Conservation (phyloP, 1,139 yeast genomes). For the Torulaspora globosa region DNA sequence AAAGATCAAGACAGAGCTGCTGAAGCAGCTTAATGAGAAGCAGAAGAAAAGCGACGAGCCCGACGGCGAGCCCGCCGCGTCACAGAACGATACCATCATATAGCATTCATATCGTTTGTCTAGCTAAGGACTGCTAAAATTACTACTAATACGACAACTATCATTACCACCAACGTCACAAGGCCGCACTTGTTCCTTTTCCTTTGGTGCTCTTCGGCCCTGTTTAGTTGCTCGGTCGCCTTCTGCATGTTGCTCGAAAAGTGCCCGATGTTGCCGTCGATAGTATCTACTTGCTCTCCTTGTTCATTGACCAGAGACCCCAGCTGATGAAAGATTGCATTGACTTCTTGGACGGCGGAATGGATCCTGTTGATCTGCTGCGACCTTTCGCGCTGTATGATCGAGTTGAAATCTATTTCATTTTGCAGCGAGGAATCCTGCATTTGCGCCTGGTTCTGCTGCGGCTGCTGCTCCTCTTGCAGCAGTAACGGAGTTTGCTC, state of each 20-base stretch:
- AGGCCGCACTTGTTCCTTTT: slow-evolving; percentile 71
- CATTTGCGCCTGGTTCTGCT: slow-evolving; percentile 37
- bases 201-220: slow-evolving; percentile 73
- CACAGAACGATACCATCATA: slow-evolving; percentile 2
- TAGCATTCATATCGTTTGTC: slow-evolving; percentile 7
- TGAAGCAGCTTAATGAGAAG: slow-evolving; percentile 14
- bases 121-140: slow-evolving; percentile 41
- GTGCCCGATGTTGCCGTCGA: slow-evolving; percentile 71
- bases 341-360: slow-evolving; percentile 76
- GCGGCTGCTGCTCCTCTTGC: slow-evolving; percentile 34
- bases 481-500: slow-evolving; percentile 41
- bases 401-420: slow-evolving; percentile 69
- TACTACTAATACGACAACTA: slow-evolving; percentile 39
- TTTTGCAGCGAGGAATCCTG: slow-evolving; percentile 49
- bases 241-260: slow-evolving; percentile 63
- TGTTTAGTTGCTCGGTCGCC: slow-evolving; percentile 64
- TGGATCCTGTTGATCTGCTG: slow-evolving; percentile 68
- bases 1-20: slow-evolving; percentile 15
- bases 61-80: not conserved
- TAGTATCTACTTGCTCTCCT: slow-evolving; percentile 76
- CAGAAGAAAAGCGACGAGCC: slow-evolving; percentile 3
- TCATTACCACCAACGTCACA: slow-evolving; percentile 44
- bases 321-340: slow-evolving; percentile 76
- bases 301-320: slow-evolving; percentile 76
- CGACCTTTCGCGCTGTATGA: slow-evolving; percentile 68